A percentile compares a stretch with the other conserved stretches of the same genome.
These are phyloP conservation scores for Sophora flavescens DNA, from an alignment of 306 rosid species.

Conservation along the genomic window DNA sequence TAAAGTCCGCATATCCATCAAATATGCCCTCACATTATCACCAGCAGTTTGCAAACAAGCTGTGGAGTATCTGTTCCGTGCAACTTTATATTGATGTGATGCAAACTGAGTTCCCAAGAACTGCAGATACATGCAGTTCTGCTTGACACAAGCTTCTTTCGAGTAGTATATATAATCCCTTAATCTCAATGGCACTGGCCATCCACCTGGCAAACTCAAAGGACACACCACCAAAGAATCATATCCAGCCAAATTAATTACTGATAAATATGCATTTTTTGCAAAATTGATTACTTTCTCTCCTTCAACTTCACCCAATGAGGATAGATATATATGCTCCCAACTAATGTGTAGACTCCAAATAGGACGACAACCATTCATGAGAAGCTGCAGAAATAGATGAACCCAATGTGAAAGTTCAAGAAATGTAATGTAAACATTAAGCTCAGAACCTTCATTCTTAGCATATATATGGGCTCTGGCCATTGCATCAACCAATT, in stretches of 20 bases:
- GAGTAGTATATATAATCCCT: constrained; percentile 70
- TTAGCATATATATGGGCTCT: constrained; percentile 79
- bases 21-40: constrained; percentile 39
- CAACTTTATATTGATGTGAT: constrained; percentile 54
- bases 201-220: constrained; percentile 85
- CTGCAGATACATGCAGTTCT: constrained; percentile 79
- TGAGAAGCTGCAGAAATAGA: constrained; percentile 76
- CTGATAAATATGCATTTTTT: constrained; percentile 56
- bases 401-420: constrained; percentile 96
- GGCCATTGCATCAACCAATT: constrained; percentile 77
- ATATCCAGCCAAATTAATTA: constrained; percentile 47
- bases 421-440: constrained; percentile 63
- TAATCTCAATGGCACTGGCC: constrained; percentile 73
- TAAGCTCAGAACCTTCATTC: constrained; percentile 61
- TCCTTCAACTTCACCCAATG: constrained; percentile 74
- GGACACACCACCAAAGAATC: constrained; percentile 45
- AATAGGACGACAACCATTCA: constrained; percentile 67
- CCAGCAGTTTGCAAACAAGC: constrained; percentile 35
- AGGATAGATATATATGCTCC: constrained; percentile 85
- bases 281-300: constrained; percentile 58
- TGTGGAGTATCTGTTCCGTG: constrained; percentile 44
- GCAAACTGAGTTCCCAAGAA: constrained; percentile 71
- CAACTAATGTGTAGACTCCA: constrained; percentile 92
- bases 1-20: constrained; percentile 56
- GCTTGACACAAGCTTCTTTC: constrained; percentile 68